Base-by-base conservation (phyloP, 768 basidiomycete species). In the Leucocoprinus leucothites region DNA sequence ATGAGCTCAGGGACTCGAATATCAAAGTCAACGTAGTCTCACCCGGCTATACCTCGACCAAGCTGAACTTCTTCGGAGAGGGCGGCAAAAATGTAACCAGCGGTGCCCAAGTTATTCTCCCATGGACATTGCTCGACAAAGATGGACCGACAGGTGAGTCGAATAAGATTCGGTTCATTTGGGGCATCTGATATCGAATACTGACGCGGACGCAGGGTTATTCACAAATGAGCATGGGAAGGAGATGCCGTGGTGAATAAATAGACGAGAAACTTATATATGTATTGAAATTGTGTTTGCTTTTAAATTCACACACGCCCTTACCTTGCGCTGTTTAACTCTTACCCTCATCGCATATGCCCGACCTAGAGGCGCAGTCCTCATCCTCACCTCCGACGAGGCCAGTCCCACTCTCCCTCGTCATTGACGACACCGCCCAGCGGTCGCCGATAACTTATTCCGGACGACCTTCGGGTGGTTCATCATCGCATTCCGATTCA, bases 1-100 rank as follows among this genome's bases (percentile, higher is more conserved):
- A 81, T 14, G 85, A 87, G 65, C 76, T 87, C 71, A 76, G 74
- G 2, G 60, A 66, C 18, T 71, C 75, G 53, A 66, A 66, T 19
- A 83, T 88, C 59, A 79, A 80, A 56, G 81, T 85, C 42, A 88
- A 88, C 63, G 71, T 76, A 1, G 69, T 86, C 3, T 83, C 82
- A 0, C 87, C 87, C 14, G 87, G 87, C 0, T 86, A 69, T 56
- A 78, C 74, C 1, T 67, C 73, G 24, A 74, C 75, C 43, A 75
- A 75, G 58, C 49, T 77, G 62, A 79, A 77, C 59, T 61, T 52
- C 47, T 74, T 70, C 56, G 46, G 64, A 3, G 53, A 65, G 3
- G 75, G 73, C 9, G 75, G 75, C 7, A 76, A 77, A 67, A 69
- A 64, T 25, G 40, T 67, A 0, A 58, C 58, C 54, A 67, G 70